phyloP scores from a whole-genome alignment of 2,329 filamentous ascomycete species.

The Exophiala alcalophila region DNA sequence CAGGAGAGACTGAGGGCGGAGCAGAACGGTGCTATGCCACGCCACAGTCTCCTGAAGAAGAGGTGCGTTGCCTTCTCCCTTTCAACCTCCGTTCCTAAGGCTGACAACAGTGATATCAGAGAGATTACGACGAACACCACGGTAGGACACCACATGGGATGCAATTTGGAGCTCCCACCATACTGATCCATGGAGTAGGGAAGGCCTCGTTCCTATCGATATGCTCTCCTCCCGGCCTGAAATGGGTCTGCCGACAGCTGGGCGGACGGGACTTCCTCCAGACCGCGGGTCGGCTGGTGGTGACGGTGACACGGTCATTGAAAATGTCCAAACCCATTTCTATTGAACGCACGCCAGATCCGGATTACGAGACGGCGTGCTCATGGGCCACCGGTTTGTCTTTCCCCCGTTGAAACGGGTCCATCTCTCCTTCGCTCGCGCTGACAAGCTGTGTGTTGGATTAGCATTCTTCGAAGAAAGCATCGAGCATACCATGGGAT shows the following conservation, averaged over 20 bases:
- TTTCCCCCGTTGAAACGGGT: no score
- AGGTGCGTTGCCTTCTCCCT: background rate
- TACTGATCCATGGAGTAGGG: background rate
- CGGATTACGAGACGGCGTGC: background rate
- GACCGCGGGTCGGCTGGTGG: background rate
- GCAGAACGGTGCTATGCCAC: background rate
- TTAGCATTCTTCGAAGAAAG: conserved; percentile 2
- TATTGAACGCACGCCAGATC: background rate
- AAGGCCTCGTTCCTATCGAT: background rate
- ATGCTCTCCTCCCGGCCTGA: background rate
- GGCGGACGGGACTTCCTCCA: background rate
- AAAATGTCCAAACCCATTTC: background rate
- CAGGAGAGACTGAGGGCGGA: background rate
- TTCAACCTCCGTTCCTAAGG: background rate
- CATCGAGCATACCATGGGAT: conserved; percentile 1
- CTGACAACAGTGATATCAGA: background rate
- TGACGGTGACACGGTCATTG: background rate
- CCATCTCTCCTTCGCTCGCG: background rate
- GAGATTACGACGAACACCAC: background rate
- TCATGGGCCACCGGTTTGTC: background rate
- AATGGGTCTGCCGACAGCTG: background rate
- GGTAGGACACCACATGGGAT: no score
- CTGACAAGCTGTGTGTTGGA: background rate
- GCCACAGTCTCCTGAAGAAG: background rate
- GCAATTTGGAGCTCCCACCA: no score